These are phyloP conservation scores for Metschnikowia bowlesiae DNA, from an alignment of 805 yeast species.

Conservation along the genomic window DNA sequence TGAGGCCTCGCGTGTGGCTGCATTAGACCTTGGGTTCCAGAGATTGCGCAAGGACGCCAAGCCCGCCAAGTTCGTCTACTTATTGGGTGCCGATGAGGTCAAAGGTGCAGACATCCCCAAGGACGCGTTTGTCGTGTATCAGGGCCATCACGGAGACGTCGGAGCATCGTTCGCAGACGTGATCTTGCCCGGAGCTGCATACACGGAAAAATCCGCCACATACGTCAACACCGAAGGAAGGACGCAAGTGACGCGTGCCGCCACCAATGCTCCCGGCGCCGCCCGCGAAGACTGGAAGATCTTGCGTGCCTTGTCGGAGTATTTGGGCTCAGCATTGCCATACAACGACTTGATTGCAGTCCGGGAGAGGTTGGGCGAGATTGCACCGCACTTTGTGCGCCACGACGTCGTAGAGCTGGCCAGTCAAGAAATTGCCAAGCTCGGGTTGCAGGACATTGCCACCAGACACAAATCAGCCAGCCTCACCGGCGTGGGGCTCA, in stretches of 20 bases:
- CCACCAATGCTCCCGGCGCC: slow-evolving; percentile 80
- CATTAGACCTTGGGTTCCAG: slow-evolving; percentile 78
- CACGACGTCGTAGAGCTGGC: slow-evolving; percentile 73
- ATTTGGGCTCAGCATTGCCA: slow-evolving; percentile 64
- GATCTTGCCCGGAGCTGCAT: slow-evolving; percentile 81
- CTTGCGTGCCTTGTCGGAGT: slow-evolving; percentile 76
- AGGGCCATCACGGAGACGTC: slow-evolving; percentile 88
- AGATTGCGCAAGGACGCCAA: slow-evolving; percentile 42
- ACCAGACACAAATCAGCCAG: slow-evolving; percentile 35
- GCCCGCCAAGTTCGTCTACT: slow-evolving; percentile 69
- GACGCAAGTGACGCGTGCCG: slow-evolving; percentile 79
- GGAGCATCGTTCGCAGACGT: slow-evolving; percentile 90
- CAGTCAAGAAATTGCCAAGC: slow-evolving; percentile 49
- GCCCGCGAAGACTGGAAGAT: slow-evolving; percentile 94
- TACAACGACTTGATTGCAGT: slow-evolving; percentile 69
- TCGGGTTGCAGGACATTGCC: slow-evolving; percentile 50
- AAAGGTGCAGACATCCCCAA: slow-evolving; percentile 64
- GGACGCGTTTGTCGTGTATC: slow-evolving; percentile 84
- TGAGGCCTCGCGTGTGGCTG: slow-evolving; percentile 84
- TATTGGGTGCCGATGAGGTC: slow-evolving; percentile 82
- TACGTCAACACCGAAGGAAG: slow-evolving; percentile 90
- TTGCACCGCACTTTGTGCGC: slow-evolving; percentile 76
- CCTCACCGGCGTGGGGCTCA: slow-evolving; percentile 43
- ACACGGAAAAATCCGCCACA: slow-evolving; percentile 81
- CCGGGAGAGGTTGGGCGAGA: slow-evolving; percentile 64